These are phyloP conservation scores for Astrocystis sublimbata DNA, from an alignment of 495 filamentous ascomycete species.

Conservation along the genomic window DNA sequence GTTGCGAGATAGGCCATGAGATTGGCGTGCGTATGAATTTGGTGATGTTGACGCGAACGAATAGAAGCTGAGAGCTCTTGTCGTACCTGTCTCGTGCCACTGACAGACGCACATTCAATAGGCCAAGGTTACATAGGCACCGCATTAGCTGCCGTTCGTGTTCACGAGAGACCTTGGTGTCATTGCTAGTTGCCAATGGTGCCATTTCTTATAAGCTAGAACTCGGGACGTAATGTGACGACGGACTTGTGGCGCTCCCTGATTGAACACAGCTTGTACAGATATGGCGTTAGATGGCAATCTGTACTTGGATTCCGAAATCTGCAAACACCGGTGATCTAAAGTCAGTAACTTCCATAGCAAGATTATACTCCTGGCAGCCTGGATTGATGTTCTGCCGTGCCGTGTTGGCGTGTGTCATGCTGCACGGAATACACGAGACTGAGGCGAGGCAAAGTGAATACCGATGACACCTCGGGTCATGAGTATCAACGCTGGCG, in stretches of 20 bases:
- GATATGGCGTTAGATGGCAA: not conserved
- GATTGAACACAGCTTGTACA: not conserved
- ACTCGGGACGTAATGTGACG: not conserved
- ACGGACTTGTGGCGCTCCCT: conserved; percentile 8
- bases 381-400: not conserved
- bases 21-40: not conserved
- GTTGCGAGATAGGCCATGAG: not conserved
- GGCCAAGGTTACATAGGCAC: conserved; percentile 6
- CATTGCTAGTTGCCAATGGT: not conserved
- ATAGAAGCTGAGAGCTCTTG: not conserved
- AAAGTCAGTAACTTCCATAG: not conserved
- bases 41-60: not conserved
- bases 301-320: not conserved
- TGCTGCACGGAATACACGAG: not conserved
- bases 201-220: conserved; percentile 1
- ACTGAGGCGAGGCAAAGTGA: not conserved
- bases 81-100: conserved; percentile 5
- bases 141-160: conserved; percentile 9
- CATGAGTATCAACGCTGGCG: not conserved
- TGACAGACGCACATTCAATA: not conserved
- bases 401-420: not conserved
- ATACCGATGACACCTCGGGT: not conserved
- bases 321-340: not conserved
- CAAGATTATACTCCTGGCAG: not conserved
- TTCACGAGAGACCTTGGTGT: not conserved